Percentiles rank a stretch among this genome's conserved stretches.
Conservation (phyloP, 306 rosid species). For the Purshia tridentata region DNA sequence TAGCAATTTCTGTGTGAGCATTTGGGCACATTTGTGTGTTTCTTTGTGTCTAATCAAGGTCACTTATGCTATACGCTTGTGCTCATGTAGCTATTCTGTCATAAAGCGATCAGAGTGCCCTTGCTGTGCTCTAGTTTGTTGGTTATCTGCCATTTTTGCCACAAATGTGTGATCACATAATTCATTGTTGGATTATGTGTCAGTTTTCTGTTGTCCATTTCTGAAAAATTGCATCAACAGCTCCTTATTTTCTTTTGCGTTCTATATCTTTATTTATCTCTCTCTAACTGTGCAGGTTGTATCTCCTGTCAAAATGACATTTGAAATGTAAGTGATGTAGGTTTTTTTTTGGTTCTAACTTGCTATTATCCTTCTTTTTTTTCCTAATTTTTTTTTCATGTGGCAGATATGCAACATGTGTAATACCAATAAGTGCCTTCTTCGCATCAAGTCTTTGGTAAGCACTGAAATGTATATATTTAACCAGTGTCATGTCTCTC, state of each 20-base stretch:
- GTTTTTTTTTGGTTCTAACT: background rate
- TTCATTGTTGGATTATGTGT: no score
- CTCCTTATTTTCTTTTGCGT: background rate
- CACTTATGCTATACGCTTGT: no score
- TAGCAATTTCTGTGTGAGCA: no score
- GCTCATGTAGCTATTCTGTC: background rate
- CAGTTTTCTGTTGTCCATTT: background rate
- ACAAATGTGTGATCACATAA: no score
- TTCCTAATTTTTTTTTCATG: conserved; percentile 10
- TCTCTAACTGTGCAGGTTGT: conserved; percentile 65
- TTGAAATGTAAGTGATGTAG: conserved; percentile 73
- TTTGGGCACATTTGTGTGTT: no score
- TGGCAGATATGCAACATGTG: conserved; percentile 92
- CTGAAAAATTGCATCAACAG: background rate
- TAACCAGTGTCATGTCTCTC: background rate
- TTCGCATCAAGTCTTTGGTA: conserved; percentile 97
- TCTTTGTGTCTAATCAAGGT: no score
- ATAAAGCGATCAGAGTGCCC: background rate
- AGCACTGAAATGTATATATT: conserved; percentile 30
- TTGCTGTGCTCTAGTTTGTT: conserved; percentile 3
- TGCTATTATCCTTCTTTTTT: conserved; percentile 5
- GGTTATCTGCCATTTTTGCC: background rate
- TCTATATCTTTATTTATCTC: background rate
- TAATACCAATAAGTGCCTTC: conserved; percentile 90
- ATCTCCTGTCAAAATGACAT: conserved; percentile 88